Percentiles rank a stretch among this genome's conserved stretches.
phyloP scores from a whole-genome alignment of 345 rosid genomes.

The Moricandia moricandioides region DNA sequence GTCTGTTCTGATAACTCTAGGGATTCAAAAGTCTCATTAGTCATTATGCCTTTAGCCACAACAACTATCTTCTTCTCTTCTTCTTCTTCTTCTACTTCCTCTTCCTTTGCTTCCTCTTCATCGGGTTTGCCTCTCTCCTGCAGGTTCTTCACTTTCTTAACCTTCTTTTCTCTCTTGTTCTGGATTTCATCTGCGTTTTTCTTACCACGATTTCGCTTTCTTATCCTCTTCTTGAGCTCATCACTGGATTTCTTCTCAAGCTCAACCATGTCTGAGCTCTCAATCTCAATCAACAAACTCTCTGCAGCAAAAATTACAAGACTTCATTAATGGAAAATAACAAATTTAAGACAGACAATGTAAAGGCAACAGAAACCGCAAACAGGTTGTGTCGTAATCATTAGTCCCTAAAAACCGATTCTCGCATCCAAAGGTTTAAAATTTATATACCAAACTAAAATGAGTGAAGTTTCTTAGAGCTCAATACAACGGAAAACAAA shows the following conservation, averaged over 20 bases:
- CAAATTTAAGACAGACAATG: background rate
- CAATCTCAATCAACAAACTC: slow-evolving; percentile 11
- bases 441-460: background rate
- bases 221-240: slow-evolving; percentile 41
- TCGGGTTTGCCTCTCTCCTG: slow-evolving; percentile 20
- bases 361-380: background rate
- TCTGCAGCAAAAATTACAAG: slow-evolving; percentile 9
- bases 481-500: too few species aligned
- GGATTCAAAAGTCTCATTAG: slow-evolving; percentile 64
- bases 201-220: slow-evolving; percentile 45
- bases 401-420: background rate
- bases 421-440: background rate
- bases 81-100: slow-evolving; percentile 12
- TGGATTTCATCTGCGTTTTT: slow-evolving; percentile 18
- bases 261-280: slow-evolving; percentile 32
- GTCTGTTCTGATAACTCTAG: slow-evolving; percentile 72
- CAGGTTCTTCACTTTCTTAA: slow-evolving; percentile 23
- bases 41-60: slow-evolving; percentile 73
- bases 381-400: too few species aligned
- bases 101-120: slow-evolving; percentile 25
- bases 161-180: slow-evolving; percentile 21
- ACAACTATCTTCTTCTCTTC: slow-evolving; percentile 30
- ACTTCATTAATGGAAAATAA: background rate
- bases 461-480: too few species aligned
- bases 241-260: slow-evolving; percentile 29